Conservation (phyloP, 805 yeast genomes). For the Candida broadrunensis region DNA sequence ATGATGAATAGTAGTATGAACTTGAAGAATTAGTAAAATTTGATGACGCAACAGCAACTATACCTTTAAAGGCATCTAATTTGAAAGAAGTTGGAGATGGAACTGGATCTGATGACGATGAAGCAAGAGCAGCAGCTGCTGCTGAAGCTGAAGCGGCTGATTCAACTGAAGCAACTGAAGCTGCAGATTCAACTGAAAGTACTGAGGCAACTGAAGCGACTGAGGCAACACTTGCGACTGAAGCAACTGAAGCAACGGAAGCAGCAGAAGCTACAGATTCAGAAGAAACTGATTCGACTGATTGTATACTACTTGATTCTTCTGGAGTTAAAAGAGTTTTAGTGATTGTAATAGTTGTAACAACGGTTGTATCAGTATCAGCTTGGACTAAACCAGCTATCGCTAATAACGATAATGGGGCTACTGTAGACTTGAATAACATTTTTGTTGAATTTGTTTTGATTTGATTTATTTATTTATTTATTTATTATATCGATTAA, state of each 20-base stretch:
- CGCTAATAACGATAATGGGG: conserved; percentile 10
- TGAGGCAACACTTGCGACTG: conserved; percentile 10
- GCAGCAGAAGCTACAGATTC: conserved; percentile 11
- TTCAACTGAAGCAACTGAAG: conserved; percentile 9
- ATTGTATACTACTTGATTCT: conserved; percentile 34
- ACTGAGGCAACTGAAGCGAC: conserved; percentile 10
- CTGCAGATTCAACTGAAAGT: conserved; percentile 6
- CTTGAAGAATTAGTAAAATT: conserved; percentile 8
- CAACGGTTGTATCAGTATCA: conserved; percentile 29
- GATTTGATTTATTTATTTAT: not conserved
- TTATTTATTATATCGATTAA: not conserved
- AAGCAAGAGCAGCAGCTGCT: conserved; percentile 5
- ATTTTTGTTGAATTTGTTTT: conserved; percentile 1
- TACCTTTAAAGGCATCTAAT: conserved; percentile 18
- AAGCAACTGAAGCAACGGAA: conserved; percentile 11
- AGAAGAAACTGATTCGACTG: conserved; percentile 13
- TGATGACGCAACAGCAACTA: conserved; percentile 22
- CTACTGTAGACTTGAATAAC: conserved; percentile 8
- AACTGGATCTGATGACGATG: conserved; percentile 5
- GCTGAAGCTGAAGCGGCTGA: not conserved
- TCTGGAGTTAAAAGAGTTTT: conserved; percentile 45
- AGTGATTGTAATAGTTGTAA: conserved; percentile 46
- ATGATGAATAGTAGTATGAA: conserved; percentile 9
- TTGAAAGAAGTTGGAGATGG: conserved; percentile 4
- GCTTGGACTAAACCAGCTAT: conserved; percentile 10